phyloP scores from a whole-genome alignment of 768 basidiomycete species.

The Pisolithus microcarpus region DNA sequence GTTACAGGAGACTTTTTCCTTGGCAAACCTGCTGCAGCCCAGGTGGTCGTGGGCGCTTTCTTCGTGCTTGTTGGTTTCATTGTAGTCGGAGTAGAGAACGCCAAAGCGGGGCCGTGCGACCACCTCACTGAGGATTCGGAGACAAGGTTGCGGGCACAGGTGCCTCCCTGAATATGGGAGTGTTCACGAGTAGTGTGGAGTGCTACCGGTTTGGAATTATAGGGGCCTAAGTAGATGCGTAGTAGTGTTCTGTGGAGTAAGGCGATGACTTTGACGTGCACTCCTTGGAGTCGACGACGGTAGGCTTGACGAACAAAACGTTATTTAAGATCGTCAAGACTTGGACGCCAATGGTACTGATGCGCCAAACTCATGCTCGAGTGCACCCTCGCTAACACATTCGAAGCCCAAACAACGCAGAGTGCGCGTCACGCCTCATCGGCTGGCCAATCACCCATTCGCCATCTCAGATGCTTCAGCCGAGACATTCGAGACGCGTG shows the following conservation, averaged over 20 bases:
- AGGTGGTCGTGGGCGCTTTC: constrained; percentile 66
- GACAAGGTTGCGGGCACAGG: constrained; percentile 2
- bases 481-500: constrained; percentile 42
- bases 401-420: constrained; percentile 31
- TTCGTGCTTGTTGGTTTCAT: constrained; percentile 75
- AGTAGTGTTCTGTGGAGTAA: no score
- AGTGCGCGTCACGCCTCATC: constrained; percentile 40
- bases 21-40: constrained; percentile 44
- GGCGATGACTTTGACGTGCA: no score
- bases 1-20: constrained; percentile 74
- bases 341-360: neutral
- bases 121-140: constrained; percentile 1
- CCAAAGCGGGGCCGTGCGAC: constrained; percentile 29
- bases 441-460: constrained; percentile 40
- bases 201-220: neutral
- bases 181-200: neutral
- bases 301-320: neutral
- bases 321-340: neutral
- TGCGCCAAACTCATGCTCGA: neutral
- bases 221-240: no score
- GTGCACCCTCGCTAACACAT: constrained; percentile 7
- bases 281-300: no score
- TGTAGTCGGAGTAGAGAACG: constrained; percentile 56
- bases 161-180: constrained; percentile 4
- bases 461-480: constrained; percentile 44